Conservation (phyloP, 78 protist genomes). For the Dictyostelium firmibasis region DNA sequence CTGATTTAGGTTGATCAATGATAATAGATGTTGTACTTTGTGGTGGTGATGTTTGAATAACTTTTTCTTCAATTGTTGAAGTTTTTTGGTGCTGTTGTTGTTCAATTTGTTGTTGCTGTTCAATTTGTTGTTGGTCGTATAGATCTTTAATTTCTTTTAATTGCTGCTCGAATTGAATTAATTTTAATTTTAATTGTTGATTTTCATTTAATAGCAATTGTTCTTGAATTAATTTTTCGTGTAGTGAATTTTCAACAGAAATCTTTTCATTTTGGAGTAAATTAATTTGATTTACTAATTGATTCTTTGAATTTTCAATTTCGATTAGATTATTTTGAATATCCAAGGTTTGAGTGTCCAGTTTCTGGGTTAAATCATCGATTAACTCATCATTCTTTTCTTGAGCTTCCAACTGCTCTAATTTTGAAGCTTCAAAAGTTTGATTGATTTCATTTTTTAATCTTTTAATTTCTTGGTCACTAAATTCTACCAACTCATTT, state of each 20-base stretch:
- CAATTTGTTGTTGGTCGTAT: background rate
- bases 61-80: background rate
- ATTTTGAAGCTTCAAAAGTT: background rate
- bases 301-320: background rate
- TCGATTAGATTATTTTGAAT: background rate
- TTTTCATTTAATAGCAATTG: background rate
- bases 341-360: background rate
- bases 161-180: background rate
- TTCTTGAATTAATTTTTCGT: background rate
- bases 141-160: background rate
- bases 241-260: background rate
- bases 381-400: background rate
- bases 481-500: background rate
- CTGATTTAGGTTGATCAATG: background rate
- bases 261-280: background rate
- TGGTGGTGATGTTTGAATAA: background rate
- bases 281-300: constrained; percentile 6
- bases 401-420: background rate
- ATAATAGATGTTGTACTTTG: background rate
- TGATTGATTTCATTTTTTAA: background rate
- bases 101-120: background rate
- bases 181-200: constrained; percentile 10
- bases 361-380: background rate
- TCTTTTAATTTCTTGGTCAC: background rate
- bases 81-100: background rate